A percentile compares a stretch with the other conserved stretches of the same genome.
Evolutionary conservation across 106 monocot genomes (phyloP).

Genomic region (Dioscorea dumetorum): DNA sequence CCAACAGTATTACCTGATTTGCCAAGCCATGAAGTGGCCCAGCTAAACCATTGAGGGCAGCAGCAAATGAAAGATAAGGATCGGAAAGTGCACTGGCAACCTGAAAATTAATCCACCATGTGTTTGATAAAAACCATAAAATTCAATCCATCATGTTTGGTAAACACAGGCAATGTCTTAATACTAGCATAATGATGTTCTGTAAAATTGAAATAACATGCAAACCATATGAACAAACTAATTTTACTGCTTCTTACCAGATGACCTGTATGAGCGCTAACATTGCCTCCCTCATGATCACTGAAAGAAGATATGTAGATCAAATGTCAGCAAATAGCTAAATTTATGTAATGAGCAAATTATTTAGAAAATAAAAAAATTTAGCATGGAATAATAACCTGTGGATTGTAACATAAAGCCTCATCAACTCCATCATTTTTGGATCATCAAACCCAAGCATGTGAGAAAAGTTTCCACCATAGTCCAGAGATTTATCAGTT

Average conservation of each 20-base stretch:
- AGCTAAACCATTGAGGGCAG: constrained; percentile 96
- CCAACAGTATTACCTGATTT: constrained; percentile 64
- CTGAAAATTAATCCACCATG: constrained; percentile 24
- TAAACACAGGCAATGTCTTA: no score
- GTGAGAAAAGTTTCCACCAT: constrained; percentile 93
- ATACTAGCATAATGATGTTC: no score
- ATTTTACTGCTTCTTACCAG: constrained; percentile 44
- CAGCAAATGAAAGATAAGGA: constrained; percentile 92
- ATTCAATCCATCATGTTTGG: no score
- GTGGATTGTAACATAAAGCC: constrained; percentile 93
- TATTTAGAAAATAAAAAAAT: no score
- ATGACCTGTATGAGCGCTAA: constrained; percentile 97
- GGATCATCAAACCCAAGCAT: constrained; percentile 95
- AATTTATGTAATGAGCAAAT: no score
- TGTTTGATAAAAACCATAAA: no score
- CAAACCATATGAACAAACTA: neutral
- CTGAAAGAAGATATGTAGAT: constrained; percentile 31
- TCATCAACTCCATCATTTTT: constrained; percentile 95
- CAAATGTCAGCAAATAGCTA: neutral
- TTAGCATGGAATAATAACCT: constrained; percentile 22
- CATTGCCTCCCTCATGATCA: constrained; percentile 99
- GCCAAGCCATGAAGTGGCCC: constrained; percentile 98
- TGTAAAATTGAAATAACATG: no score
- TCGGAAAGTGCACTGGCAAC: constrained; percentile 98
- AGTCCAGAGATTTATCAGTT: constrained; percentile 75